These are phyloP conservation scores for Allium sativum DNA, from an alignment of 106 monocot species.

Conservation along the genomic window DNA sequence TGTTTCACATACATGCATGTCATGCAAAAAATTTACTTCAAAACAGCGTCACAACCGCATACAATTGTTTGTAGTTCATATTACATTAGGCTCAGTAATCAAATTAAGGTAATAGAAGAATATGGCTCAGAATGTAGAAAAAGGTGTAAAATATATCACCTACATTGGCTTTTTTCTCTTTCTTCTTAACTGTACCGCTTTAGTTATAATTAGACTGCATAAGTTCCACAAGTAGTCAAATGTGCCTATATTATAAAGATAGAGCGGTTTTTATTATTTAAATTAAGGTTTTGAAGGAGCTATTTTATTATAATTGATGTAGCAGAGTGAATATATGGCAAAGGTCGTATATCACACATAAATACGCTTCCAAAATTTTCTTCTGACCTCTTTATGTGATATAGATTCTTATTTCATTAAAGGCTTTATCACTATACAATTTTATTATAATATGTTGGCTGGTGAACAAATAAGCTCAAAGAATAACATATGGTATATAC, in stretches of 20 bases:
- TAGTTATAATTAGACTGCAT: slow-evolving; percentile 29
- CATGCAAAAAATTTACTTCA: neutral
- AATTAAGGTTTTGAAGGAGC: too few species aligned
- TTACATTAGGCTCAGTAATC: neutral
- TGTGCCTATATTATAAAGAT: slow-evolving; percentile 29
- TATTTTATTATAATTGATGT: too few species aligned
- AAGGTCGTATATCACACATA: too few species aligned
- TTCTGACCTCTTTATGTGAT: too few species aligned
- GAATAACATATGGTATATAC: too few species aligned
- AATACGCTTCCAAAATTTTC: too few species aligned
- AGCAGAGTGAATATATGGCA: too few species aligned
- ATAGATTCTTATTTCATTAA: too few species aligned
- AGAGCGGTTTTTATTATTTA: neutral
- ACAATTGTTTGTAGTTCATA: neutral
- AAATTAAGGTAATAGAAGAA: neutral
- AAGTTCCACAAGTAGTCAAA: slow-evolving; percentile 42
- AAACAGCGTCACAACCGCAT: neutral
- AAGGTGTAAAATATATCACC: slow-evolving; percentile 6
- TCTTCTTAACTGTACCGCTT: slow-evolving; percentile 8
- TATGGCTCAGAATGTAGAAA: neutral
- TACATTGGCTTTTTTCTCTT: slow-evolving; percentile 42
- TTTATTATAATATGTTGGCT: too few species aligned
- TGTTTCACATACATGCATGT: too few species aligned
- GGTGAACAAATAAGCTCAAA: too few species aligned
- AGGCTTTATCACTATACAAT: too few species aligned